A percentile compares a stretch with the other conserved stretches of the same genome.
These are phyloP conservation scores for Polyplosphaeria fusca DNA, from an alignment of 495 filamentous ascomycete genomes.

Conservation along the genomic window DNA sequence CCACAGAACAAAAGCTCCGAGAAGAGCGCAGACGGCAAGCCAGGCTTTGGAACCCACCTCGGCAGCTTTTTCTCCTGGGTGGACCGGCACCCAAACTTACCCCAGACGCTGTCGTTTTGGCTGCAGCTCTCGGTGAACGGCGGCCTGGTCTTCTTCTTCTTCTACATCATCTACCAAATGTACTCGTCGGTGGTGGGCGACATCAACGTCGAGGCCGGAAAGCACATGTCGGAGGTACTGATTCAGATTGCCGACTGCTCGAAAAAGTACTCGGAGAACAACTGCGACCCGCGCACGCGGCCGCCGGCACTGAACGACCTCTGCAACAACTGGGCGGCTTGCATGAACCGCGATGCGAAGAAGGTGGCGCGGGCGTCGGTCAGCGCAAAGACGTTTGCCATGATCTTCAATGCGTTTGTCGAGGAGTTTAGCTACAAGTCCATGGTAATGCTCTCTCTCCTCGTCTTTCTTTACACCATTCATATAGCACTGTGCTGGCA, in stretches of 20 bases:
- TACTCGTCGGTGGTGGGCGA: constrained; percentile 70
- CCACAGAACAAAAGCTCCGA: constrained; percentile 1
- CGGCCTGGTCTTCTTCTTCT: constrained; percentile 60
- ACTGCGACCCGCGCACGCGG: constrained; percentile 59
- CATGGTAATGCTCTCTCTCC: constrained; percentile 51
- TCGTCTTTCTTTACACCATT: too few relatives aligned
- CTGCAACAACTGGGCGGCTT: constrained; percentile 77
- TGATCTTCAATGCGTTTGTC: constrained; percentile 71
- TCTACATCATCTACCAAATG: constrained; percentile 70
- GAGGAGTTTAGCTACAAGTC: constrained; percentile 72
- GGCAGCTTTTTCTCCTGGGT: constrained; percentile 61
- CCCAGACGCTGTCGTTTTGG: constrained; percentile 81
- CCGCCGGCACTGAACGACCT: constrained; percentile 68
- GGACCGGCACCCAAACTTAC: constrained; percentile 78
- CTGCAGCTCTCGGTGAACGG: constrained; percentile 76
- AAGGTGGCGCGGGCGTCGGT: constrained; percentile 65
- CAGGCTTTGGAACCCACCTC: constrained; percentile 7
- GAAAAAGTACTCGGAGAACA: constrained; percentile 67
- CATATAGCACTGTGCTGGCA: too few relatives aligned
- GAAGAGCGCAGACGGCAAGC: constrained; percentile 6
- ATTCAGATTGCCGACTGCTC: constrained; percentile 69
- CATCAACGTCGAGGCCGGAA: constrained; percentile 65
- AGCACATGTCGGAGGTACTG: constrained; percentile 60
- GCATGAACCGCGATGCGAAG: constrained; percentile 74
- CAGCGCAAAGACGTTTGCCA: constrained; percentile 73